These are phyloP conservation scores for Bruguiera hainesii DNA, from an alignment of 441 rosid species.

Conservation along the genomic window DNA sequence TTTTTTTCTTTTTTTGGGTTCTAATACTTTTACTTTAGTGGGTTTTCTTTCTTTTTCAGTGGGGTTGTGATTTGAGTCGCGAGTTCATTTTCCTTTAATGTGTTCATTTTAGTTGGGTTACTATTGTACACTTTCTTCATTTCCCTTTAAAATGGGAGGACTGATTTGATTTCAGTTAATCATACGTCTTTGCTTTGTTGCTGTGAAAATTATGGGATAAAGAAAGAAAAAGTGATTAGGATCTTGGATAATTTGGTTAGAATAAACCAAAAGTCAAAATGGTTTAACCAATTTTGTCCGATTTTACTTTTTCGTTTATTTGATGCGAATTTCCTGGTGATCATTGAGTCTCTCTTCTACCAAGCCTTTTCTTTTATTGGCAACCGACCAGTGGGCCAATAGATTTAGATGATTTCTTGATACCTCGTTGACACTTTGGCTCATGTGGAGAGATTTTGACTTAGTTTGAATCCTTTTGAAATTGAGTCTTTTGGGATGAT, in stretches of 20 bases:
- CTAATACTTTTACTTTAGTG: not conserved
- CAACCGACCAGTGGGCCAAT: not conserved
- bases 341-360: not conserved
- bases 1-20: too few species aligned
- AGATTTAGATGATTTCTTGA: conserved; percentile 11
- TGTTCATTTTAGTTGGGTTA: not conserved
- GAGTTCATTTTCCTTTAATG: not conserved
- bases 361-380: not conserved
- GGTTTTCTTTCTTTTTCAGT: not conserved
- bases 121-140: not conserved
- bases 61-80: too few species aligned
- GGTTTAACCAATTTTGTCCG: conserved; percentile 1
- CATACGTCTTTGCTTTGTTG: not conserved
- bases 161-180: conserved; percentile 11
- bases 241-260: not conserved
- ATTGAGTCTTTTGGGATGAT: not conserved
- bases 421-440: not conserved
- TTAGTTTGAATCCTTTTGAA: not conserved
- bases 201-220: not conserved
- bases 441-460: not conserved
- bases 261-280: conserved; percentile 1
- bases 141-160: not conserved
- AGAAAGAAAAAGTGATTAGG: not conserved
- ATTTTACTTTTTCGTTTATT: not conserved
- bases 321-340: not conserved